These are phyloP conservation scores for Kitagawia praeruptora DNA, from an alignment of 129 eudicot species.

Conservation along the genomic window DNA sequence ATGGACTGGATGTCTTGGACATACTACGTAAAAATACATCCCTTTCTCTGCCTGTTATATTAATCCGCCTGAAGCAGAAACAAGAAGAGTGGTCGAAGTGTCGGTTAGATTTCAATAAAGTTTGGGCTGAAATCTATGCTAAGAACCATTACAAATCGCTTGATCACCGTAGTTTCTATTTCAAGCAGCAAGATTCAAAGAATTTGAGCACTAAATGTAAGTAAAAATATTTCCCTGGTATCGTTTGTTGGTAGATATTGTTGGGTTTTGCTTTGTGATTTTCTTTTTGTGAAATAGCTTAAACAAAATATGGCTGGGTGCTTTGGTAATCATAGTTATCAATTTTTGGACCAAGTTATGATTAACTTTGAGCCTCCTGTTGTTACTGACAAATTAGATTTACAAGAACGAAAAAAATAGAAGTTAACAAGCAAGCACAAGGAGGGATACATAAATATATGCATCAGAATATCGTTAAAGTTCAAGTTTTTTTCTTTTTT, in stretches of 20 bases:
- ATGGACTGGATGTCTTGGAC: constrained; percentile 96
- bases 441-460: neutral
- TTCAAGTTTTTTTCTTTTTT: neutral
- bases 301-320: neutral
- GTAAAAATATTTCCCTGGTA: constrained; percentile 13
- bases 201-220: constrained; percentile 80
- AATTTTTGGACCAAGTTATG: neutral
- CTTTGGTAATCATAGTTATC: neutral
- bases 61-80: constrained; percentile 85
- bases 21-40: constrained; percentile 76
- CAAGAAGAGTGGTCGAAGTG: constrained; percentile 94
- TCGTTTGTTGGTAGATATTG: neutral
- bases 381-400: neutral
- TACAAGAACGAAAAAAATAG: neutral
- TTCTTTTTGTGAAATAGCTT: neutral
- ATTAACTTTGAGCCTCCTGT: neutral
- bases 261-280: neutral
- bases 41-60: constrained; percentile 63
- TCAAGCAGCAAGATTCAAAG: constrained; percentile 99
- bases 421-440: neutral
- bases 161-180: constrained; percentile 96
- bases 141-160: constrained; percentile 96
- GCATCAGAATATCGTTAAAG: neutral
- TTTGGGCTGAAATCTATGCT: constrained; percentile 93
- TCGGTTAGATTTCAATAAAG: constrained; percentile 89